Conservation (phyloP, 768 basidiomycete genomes). For the Tylopilus sp. region DNA sequence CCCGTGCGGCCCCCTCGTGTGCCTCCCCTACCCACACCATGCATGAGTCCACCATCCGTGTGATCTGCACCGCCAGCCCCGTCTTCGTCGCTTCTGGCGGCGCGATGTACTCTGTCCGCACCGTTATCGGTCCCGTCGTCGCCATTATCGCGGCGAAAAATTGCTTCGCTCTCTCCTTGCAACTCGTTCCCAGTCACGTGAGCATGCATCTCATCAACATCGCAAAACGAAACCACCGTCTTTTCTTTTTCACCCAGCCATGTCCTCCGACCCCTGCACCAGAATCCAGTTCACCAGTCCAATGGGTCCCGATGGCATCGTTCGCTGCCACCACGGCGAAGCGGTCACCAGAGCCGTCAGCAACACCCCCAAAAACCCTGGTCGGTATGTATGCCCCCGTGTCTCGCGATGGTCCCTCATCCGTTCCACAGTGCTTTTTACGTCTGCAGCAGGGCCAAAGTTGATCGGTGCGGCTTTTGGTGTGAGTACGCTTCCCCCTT, state of each 20-base stretch:
- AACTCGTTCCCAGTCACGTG: conserved; percentile 16
- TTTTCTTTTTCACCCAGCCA: not conserved
- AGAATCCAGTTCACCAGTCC: conserved; percentile 19
- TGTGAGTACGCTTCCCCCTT: conserved; percentile 22
- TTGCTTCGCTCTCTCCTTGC: no score
- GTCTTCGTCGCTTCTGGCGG: conserved; percentile 51
- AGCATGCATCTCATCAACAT: no score
- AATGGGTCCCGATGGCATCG: conserved; percentile 25
- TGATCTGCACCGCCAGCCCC: conserved; percentile 63
- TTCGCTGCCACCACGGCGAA: conserved; percentile 36
- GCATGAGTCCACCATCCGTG: conserved; percentile 64
- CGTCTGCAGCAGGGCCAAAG: conserved; percentile 26
- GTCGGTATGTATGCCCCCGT: conserved; percentile 32
- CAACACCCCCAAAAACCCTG: conserved; percentile 27
- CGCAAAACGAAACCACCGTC: not conserved
- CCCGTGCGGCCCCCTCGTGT: conserved; percentile 42
- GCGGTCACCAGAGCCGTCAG: conserved; percentile 27
- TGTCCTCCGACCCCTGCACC: not conserved
- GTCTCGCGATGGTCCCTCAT: not conserved
- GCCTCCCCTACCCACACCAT: conserved; percentile 82
- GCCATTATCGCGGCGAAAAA: conserved; percentile 2
- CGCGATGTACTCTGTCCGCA: conserved; percentile 48
- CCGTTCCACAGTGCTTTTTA: conserved; percentile 33
- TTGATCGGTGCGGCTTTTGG: conserved; percentile 30
- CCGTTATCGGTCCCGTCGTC: conserved; percentile 31